Percentiles rank a stretch among this genome's conserved stretches.
These are phyloP conservation scores for Anisogramma anomala DNA, from an alignment of 2,329 filamentous ascomycete species.

Conservation along the genomic window DNA sequence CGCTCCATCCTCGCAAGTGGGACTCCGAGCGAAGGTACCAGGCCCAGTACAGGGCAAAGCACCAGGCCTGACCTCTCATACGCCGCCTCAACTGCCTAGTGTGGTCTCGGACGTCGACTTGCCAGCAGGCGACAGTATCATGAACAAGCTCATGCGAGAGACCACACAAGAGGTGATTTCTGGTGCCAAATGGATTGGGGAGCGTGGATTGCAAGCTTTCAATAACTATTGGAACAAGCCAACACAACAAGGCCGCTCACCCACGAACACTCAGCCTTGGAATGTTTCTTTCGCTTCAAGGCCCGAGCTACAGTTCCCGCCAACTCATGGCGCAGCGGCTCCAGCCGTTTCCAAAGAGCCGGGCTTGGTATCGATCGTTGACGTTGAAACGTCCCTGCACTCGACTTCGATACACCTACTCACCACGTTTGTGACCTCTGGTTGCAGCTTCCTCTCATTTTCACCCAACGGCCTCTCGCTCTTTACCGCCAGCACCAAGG, in stretches of 20 bases:
- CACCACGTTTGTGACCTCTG: conserved; percentile 61
- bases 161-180: conserved; percentile 69
- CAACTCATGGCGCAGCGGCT: conserved; percentile 56
- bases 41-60: conserved; percentile 43
- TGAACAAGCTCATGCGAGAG: conserved; percentile 68
- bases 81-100: conserved; percentile 57
- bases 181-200: conserved; percentile 63
- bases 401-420: conserved; percentile 48
- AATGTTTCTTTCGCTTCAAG: conserved; percentile 32
- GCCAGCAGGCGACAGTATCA: conserved; percentile 58
- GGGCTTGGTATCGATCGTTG: conserved; percentile 62
- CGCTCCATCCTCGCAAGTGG: conserved; percentile 56
- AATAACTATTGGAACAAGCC: conserved; percentile 67
- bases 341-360: conserved; percentile 52
- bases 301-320: conserved; percentile 53
- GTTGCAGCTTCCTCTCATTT: conserved; percentile 73
- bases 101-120: conserved; percentile 59
- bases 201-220: conserved; percentile 66
- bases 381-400: conserved; percentile 48
- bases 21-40: conserved; percentile 54
- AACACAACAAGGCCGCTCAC: conserved; percentile 34
- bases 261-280: conserved; percentile 36
- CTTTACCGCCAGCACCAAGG: conserved; percentile 70
- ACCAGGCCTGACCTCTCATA: conserved; percentile 46
- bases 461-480: conserved; percentile 62